phyloP scores from a whole-genome alignment of 257 asterid species.

The Craterostigma plantagineum region DNA sequence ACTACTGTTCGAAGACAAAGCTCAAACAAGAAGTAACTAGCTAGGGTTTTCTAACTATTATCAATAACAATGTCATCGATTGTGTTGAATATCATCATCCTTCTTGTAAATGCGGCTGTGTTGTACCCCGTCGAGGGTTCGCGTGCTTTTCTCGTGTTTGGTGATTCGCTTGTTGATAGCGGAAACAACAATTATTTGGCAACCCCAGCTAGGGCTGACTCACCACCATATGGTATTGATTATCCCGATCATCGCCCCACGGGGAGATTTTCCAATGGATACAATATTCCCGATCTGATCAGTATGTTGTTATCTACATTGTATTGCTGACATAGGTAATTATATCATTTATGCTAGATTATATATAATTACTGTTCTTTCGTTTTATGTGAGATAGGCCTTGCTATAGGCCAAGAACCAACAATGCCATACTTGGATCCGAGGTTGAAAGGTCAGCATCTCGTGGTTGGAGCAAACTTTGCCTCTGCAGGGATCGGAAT shows the following conservation, averaged over 20 bases:
- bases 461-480: slow-evolving; percentile 71
- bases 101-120: not conserved
- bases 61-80: too few relatives aligned
- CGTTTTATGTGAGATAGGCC: slow-evolving; percentile 16
- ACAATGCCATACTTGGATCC: slow-evolving; percentile 62
- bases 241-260: slow-evolving; percentile 60
- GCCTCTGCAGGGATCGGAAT: slow-evolving; percentile 88
- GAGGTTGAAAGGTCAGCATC: slow-evolving; percentile 28
- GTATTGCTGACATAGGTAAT: not conserved
- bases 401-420: slow-evolving; percentile 54
- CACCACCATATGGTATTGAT: slow-evolving; percentile 66
- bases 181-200: slow-evolving; percentile 57
- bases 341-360: not conserved
- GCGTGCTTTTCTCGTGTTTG: slow-evolving; percentile 59
- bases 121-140: slow-evolving; percentile 19
- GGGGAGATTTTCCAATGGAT: slow-evolving; percentile 63
- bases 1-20: too few relatives aligned
- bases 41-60: too few relatives aligned
- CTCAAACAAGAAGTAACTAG: too few relatives aligned
- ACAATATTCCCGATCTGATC: slow-evolving; percentile 55
- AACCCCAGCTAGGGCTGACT: slow-evolving; percentile 56
- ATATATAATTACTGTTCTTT: not conserved
- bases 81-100: not conserved
- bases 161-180: slow-evolving; percentile 60
- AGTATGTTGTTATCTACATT: slow-evolving; percentile 14